A percentile compares a stretch with the other conserved stretches of the same genome.
Evolutionary conservation across 2,329 filamentous ascomycete species (phyloP).

Genomic region (Diaporthe vaccinii): DNA sequence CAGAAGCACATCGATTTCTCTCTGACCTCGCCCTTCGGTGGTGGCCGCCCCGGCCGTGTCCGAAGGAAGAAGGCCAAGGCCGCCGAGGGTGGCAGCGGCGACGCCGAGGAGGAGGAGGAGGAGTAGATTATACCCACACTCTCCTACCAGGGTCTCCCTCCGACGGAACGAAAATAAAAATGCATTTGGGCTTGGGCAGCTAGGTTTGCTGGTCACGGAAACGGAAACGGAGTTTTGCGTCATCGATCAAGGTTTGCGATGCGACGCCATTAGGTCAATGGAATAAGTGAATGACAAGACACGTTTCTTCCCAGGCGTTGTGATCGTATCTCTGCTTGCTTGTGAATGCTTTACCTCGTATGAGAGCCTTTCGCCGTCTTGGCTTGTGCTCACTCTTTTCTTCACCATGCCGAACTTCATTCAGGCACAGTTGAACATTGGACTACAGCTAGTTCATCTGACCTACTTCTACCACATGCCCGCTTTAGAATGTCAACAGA

Average conservation of each 20-base stretch:
- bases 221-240: constrained; percentile 42
- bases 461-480: too few relatives aligned
- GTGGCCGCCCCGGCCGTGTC: constrained; percentile 96
- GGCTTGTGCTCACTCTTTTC: background rate
- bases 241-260: constrained; percentile 39
- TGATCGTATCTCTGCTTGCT: background rate
- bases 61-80: constrained; percentile 99
- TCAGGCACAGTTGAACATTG: background rate
- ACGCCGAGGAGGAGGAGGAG: constrained; percentile 89
- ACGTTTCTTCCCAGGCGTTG: constrained; percentile 38
- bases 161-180: constrained; percentile 36
- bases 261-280: constrained; percentile 40
- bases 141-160: constrained; percentile 13
- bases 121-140: constrained; percentile 62
- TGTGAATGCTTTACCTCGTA: background rate
- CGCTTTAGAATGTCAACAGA: too few relatives aligned
- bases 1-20: constrained; percentile 99
- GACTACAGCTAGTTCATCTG: too few relatives aligned
- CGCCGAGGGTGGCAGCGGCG: constrained; percentile 85
- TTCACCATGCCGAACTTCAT: background rate
- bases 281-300: constrained; percentile 43
- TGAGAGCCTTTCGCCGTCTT: too few relatives aligned
- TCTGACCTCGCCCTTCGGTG: constrained; percentile 96
- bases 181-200: constrained; percentile 41
- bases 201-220: constrained; percentile 41